A percentile compares a stretch with the other conserved stretches of the same genome.
Conservation (phyloP, 495 filamentous ascomycete species). For the Wilcoxina mikolae region DNA sequence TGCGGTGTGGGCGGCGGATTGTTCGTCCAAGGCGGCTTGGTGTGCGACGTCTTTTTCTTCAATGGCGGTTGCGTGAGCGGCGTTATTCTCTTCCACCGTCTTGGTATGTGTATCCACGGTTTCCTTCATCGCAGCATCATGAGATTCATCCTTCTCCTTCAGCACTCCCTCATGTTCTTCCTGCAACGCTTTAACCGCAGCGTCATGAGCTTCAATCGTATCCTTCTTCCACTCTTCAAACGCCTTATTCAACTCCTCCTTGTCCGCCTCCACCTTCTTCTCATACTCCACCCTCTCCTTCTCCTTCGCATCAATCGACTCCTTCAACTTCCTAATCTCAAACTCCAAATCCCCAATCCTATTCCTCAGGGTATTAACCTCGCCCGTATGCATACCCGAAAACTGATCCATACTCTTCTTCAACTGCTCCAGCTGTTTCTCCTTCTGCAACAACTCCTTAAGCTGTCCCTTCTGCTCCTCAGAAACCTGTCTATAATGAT, state of each 20-base stretch:
- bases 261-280: conserved; percentile 38
- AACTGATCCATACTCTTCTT: conserved; percentile 41
- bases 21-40: conserved; percentile 6
- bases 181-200: background rate
- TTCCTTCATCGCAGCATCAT: conserved; percentile 12
- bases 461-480: conserved; percentile 30
- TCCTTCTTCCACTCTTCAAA: conserved; percentile 33
- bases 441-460: conserved; percentile 40
- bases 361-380: conserved; percentile 35
- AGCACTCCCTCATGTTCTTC: background rate
- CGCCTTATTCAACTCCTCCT: conserved; percentile 31
- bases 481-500: conserved; percentile 19
- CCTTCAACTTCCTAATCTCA: conserved; percentile 45
- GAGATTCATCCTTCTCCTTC: conserved; percentile 9
- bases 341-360: conserved; percentile 38
- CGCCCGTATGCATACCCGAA: conserved; percentile 37
- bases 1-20: conserved; percentile 1
- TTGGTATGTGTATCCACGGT: conserved; percentile 3
- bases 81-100: background rate
- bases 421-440: conserved; percentile 40
- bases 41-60: conserved; percentile 17
- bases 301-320: conserved; percentile 37
- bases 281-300: conserved; percentile 34
- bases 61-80: background rate
- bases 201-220: conserved; percentile 18